Evolutionary conservation across 805 yeast genomes (phyloP), one percentile per base, ranked within the genome.

Genomic region (Zygoascus tannicola): DNA sequence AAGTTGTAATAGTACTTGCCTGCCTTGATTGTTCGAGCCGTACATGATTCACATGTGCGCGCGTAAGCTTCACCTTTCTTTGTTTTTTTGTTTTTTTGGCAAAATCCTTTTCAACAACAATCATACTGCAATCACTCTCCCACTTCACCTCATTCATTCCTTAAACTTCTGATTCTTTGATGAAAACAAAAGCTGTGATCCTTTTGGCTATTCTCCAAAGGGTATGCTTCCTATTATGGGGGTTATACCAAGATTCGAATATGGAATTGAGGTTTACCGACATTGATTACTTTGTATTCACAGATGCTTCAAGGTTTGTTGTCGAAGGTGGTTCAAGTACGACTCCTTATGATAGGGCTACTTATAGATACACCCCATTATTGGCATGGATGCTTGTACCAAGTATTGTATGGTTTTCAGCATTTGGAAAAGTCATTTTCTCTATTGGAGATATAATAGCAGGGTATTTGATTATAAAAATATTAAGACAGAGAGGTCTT

Each of bases 311-410:
- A 1, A 64, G 69, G 32, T 85, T 74, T 56, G 83, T 86, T 7
- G 68, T 68, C 51, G 44, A 69, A 1, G 75, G 77, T 2, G 71
- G 70, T 1, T 12, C 30, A 8, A 26, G 12, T 12, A 38, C 52
- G 21, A 80, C 94, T 0, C 98, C 98, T 1, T 92, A 84, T 55
- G 53, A 60, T 18, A 69, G 98, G 49, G 95, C 81, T 44, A 92
- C 98, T 0, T 92, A 90, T 56, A 67, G 98, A 38, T 92, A 92
- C 56, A 90, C 98, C 0, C 98, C 98, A 8, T 60, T 92, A 32
- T 65, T 92, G 28, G 79, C 96, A 8, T 86, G 95, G 92, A 48
- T 85, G 22, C 64, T 92, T 33, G 59, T 78, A 1, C 97, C 97
- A 0, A 82, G 85, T 22, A 67, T 74, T 2, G 49, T 51, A 38